Evolutionary conservation across 2,329 filamentous ascomycete genomes (phyloP), one percentile per base, ranked within the genome.

Genomic region (Alternaria dauci): DNA sequence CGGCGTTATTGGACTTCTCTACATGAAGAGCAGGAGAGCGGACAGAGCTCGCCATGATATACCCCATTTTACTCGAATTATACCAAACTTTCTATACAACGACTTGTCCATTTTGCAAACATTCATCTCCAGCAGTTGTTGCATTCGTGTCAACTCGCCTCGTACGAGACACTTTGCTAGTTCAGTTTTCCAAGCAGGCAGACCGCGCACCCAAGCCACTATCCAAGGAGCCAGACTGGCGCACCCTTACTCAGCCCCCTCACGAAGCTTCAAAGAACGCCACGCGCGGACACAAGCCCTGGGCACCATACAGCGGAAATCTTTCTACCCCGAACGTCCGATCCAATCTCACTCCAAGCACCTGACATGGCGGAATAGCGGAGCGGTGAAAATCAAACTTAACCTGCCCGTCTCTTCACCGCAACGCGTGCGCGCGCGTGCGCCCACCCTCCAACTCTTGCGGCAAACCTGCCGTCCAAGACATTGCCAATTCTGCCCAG

Each of bases 41-140:
- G 30, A 32, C 30, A 42, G 48, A 56, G 62, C 53, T 55, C 54
- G 51, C 59, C 58, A 68, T 63, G 67, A 70, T 70, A 70, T 69
- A 67, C 66, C 67, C 67, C 63, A 56, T 54, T 63, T 44, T 55
- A 32, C 14, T 57, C 18, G 43, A 65, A 61, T 58, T 47, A 30
- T 36, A 58, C 39, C 34, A 26, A 55, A 43, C 36, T 18, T 55
- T 32, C 36, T 52, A 42, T 46, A 47, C 28, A 6, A 43, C 23
- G 5, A 11, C 16, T 32, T 34, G 18, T n/a, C 7, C 8, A 30
- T 55, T 16, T 38, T 39, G 6, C 44, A 52, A 26, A 51, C 28
- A 11, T n/a, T 7, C 16, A 14, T 25, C 8, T 16, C 46, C 34
- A 36, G 30, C 38, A 39, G 8, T 39, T 5, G 18, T 41, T 9